Conservation (phyloP, 345 rosid genomes). For the Melaleuca quinquenervia region DNA sequence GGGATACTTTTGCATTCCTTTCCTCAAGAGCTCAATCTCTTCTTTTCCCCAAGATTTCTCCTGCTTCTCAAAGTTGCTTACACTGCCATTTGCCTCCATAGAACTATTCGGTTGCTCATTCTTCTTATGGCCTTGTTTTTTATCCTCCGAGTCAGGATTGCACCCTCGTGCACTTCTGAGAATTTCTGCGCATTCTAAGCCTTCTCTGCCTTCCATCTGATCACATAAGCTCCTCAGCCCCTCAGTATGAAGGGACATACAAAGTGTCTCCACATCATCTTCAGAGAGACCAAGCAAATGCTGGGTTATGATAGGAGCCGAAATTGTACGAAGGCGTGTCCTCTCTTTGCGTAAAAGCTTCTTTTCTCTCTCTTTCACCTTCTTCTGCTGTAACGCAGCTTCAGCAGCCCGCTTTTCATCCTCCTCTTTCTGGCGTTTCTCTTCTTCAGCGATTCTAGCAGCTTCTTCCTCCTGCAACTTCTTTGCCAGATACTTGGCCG, state of each 20-base stretch:
- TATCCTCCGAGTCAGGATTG: conserved; percentile 18
- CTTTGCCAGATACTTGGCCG: conserved; percentile 73
- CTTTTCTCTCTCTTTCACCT: conserved; percentile 83
- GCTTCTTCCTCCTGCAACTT: conserved; percentile 88
- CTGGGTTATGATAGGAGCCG: conserved; percentile 46
- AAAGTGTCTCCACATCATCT: conserved; percentile 75
- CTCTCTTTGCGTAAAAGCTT: conserved; percentile 88
- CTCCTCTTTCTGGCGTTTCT: conserved; percentile 60
- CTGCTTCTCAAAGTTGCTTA: conserved; percentile 39
- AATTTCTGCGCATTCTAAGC: conserved; percentile 43
- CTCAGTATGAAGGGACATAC: conserved; percentile 62
- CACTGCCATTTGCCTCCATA: conserved; percentile 30
- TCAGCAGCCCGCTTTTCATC: conserved; percentile 77
- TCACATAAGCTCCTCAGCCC: conserved; percentile 64
- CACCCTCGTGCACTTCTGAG: conserved; percentile 42
- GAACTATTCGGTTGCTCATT: conserved; percentile 41
- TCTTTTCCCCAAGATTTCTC: conserved; percentile 83
- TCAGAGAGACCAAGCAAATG: conserved; percentile 44
- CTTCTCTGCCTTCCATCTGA: conserved; percentile 59
- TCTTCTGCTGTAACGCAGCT: conserved; percentile 76
- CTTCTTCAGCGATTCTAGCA: conserved; percentile 74
- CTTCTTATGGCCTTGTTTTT: conserved; percentile 33
- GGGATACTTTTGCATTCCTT: conserved; percentile 81
- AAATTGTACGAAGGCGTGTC: conserved; percentile 69
- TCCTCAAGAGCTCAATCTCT: conserved; percentile 88